Conservation (phyloP, 495 filamentous ascomycete genomes). For the Neohortaea acidophila region DNA sequence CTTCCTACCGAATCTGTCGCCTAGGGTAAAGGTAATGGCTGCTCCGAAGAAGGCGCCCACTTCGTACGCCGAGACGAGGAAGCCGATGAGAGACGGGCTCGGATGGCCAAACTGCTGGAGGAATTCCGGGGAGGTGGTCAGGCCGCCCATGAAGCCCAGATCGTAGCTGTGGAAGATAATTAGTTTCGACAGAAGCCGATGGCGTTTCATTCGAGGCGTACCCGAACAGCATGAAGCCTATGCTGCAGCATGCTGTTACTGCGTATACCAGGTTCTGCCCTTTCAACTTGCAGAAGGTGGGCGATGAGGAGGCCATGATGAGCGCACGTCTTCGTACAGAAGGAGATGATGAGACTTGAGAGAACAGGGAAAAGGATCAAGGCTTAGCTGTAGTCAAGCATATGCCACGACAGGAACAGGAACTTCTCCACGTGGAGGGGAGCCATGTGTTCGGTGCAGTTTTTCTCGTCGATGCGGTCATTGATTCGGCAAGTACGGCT, state of each 20-base stretch:
- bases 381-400: too few species aligned
- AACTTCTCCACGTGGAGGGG: too few species aligned
- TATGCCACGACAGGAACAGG: too few species aligned
- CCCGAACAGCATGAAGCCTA: constrained; percentile 11
- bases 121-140: constrained; percentile 14
- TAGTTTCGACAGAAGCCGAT: constrained; percentile 4
- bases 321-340: too few species aligned
- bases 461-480: too few species aligned
- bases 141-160: constrained; percentile 17
- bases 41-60: constrained; percentile 15
- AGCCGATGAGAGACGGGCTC: constrained; percentile 13
- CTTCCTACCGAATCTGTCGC: constrained; percentile 11
- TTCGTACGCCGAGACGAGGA: constrained; percentile 15
- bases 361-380: too few species aligned
- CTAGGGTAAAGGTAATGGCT: constrained; percentile 7
- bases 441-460: too few species aligned
- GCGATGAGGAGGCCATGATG: too few species aligned
- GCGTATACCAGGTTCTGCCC: too few species aligned
- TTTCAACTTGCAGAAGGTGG: too few species aligned
- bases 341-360: too few species aligned
- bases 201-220: neutral
- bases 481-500: too few species aligned
- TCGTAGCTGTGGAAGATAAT: neutral
- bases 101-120: constrained; percentile 15
- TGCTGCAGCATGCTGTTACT: constrained; percentile 1